Evolutionary conservation across 2,329 filamentous ascomycete species (phyloP).

Genomic region (Curvularia sp.): DNA sequence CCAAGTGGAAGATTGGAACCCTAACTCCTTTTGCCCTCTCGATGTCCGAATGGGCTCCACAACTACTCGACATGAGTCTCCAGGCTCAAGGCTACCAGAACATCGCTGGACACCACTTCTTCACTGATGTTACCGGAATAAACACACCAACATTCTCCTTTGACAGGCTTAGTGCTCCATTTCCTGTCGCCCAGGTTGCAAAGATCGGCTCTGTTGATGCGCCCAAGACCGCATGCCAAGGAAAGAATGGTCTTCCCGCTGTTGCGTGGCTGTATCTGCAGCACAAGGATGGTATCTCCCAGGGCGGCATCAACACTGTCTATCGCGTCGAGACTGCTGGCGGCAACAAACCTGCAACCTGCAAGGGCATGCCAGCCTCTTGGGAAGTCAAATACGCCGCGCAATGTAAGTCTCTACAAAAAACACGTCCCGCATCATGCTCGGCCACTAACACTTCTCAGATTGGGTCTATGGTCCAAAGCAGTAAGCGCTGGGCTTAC

Average conservation of each 20-base stretch:
- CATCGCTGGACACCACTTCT: slow-evolving; percentile 72
- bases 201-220: slow-evolving; percentile 62
- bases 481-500: slow-evolving; percentile 28
- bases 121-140: slow-evolving; percentile 52
- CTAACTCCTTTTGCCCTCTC: slow-evolving; percentile 47
- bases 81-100: slow-evolving; percentile 39
- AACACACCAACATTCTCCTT: slow-evolving; percentile 68
- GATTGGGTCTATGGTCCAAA: slow-evolving; percentile 56
- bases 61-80: slow-evolving; percentile 38
- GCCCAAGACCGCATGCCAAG: slow-evolving; percentile 54
- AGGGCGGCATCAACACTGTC: slow-evolving; percentile 54
- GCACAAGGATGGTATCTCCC: slow-evolving; percentile 49
- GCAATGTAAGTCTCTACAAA: slow-evolving; percentile 30
- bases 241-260: slow-evolving; percentile 47
- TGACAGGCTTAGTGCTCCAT: slow-evolving; percentile 47
- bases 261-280: slow-evolving; percentile 58
- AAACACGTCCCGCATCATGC: neutral
- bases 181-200: slow-evolving; percentile 53
- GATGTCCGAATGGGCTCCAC: slow-evolving; percentile 27
- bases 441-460: slow-evolving; percentile 15
- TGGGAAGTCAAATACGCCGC: slow-evolving; percentile 57
- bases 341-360: slow-evolving; percentile 52
- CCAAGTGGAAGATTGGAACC: slow-evolving; percentile 43
- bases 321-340: slow-evolving; percentile 60
- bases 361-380: slow-evolving; percentile 41